Base-by-base conservation (phyloP, 2,329 filamentous ascomycete species). In the Cercospora sp. region DNA sequence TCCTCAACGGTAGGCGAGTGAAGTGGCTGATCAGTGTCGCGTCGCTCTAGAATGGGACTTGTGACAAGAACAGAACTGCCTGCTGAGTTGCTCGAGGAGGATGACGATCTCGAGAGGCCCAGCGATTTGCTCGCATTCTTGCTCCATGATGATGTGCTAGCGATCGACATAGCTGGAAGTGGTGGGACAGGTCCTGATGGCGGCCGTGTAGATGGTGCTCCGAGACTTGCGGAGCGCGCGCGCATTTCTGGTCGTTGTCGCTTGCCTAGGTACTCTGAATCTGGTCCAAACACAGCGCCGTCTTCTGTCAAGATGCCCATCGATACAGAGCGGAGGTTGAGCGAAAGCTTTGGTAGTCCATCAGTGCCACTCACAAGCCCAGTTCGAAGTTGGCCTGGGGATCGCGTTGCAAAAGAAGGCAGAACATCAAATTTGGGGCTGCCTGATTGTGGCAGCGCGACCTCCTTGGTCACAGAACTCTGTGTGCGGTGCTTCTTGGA, bases 101-200 rank as follows among this genome's bases (percentile, higher is more conserved):
- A 75, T 0, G 81, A 83, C 18, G 76, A 70, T 39, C 77, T 76
- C 0, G 81, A 80, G 2, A 81, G 74, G 42, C 71, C n/a, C 57
- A 42, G 6, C 67, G 55, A n/a, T 60, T 8, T 51, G 64, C 66
- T 16, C 18, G 63, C 30, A 20, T 45, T 28, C 60, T 55, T 55
- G 48, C 48, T 55, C 13, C 13, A 55, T 8, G 48, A 13, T 9
- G 48, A 55, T 3, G 48, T 53, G 13, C 63, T 62, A 3, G 66
- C 67, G 9, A 72, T 70, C 12, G 71, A 67, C 6, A 75, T 76
- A 9, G 79, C 72, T 20, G 82, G 82, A 8, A 83, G 70, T 16
- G 81, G 80, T 16, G 82, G 82, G 0, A 83, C 74, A 9, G 80
- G 80, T 13, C 77, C 76, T 30, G 79, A 78, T 10, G 82, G 82